A percentile compares a stretch with the other conserved stretches of the same genome.
These are phyloP conservation scores for Westerdykella aurantiaca DNA, from an alignment of 2,329 filamentous ascomycete genomes.

Conservation along the genomic window DNA sequence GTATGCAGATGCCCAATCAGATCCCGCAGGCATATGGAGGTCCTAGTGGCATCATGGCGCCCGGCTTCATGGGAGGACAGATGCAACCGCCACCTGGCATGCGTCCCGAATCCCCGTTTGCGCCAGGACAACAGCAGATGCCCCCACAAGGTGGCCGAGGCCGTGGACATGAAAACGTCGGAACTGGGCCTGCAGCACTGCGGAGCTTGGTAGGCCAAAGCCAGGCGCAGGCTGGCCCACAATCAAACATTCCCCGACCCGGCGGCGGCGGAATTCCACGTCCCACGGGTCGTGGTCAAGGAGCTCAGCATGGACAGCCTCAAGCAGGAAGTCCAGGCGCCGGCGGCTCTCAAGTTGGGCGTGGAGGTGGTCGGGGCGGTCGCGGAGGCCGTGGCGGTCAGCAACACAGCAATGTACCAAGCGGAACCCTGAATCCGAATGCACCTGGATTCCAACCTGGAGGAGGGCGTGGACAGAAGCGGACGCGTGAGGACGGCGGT, in stretches of 20 bases:
- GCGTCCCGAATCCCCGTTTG: slow-evolving; percentile 18
- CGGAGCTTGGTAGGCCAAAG: slow-evolving; percentile 17
- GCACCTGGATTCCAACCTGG: slow-evolving; percentile 33
- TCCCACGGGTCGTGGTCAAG: slow-evolving; percentile 22
- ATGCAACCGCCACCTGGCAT: slow-evolving; percentile 2
- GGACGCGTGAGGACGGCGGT: slow-evolving; percentile 23
- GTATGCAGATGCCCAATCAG: slow-evolving; percentile 11
- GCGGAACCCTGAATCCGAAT: slow-evolving; percentile 29
- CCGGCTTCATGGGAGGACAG: slow-evolving; percentile 13
- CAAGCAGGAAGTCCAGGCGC: slow-evolving; percentile 13
- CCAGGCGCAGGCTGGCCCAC: slow-evolving; percentile 8
- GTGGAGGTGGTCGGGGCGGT: slow-evolving; percentile 19
- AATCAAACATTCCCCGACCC: slow-evolving; percentile 28
- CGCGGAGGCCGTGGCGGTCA: slow-evolving; percentile 17
- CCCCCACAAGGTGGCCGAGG: slow-evolving; percentile 17
- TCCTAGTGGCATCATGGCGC: slow-evolving; percentile 16
- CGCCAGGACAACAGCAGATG: slow-evolving; percentile 9
- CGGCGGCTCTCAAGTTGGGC: slow-evolving; percentile 19
- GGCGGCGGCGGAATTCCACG: slow-evolving; percentile 28
- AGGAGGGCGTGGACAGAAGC: slow-evolving; percentile 29
- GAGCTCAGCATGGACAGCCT: slow-evolving; percentile 9
- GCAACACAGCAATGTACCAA: slow-evolving; percentile 14
- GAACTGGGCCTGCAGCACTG: slow-evolving; percentile 27
- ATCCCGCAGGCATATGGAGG: slow-evolving; percentile 6
- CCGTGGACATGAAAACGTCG: slow-evolving; percentile 11